Evolutionary conservation across 345 rosid species (phyloP).

Genomic region (Kandelia obovata): DNA sequence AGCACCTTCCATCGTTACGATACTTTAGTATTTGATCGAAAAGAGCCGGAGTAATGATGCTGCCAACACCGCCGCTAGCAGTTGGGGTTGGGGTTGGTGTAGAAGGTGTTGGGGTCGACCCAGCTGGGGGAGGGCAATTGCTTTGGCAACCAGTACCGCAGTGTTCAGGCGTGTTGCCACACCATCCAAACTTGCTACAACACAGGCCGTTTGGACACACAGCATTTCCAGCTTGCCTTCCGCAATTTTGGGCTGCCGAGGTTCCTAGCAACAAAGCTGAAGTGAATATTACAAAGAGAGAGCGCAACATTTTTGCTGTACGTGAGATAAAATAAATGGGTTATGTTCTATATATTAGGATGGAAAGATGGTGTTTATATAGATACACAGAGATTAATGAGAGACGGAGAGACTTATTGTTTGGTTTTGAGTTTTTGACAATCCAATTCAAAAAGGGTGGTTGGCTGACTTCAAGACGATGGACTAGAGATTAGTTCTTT

Average conservation of each 20-base stretch:
- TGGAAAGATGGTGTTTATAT: neutral
- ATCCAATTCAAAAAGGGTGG: conserved; percentile 7
- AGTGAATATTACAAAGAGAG: too few species aligned
- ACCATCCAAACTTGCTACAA: conserved; percentile 20
- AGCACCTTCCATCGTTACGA: conserved; percentile 28
- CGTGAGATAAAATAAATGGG: too few species aligned
- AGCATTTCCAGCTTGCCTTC: conserved; percentile 18
- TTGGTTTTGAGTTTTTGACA: neutral
- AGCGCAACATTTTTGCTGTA: conserved; percentile 13
- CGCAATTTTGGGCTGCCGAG: conserved; percentile 20
- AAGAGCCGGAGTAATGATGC: conserved; percentile 11
- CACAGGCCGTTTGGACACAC: conserved; percentile 18
- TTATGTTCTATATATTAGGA: neutral
- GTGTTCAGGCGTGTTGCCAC: conserved; percentile 9
- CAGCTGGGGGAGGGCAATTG: conserved; percentile 11
- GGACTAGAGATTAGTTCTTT: too few species aligned
- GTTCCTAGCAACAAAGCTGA: neutral
- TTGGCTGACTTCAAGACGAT: neutral
- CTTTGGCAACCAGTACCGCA: conserved; percentile 21
- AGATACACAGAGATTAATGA: too few species aligned
- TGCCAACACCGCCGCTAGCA: conserved; percentile 1
- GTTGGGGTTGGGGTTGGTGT: conserved; percentile 4
- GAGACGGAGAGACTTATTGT: too few species aligned
- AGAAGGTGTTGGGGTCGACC: conserved; percentile 8
- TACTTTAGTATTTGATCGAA: conserved; percentile 29